Evolutionary conservation across 2,329 filamentous ascomycete genomes (phyloP).

Genomic region (Stagonosporopsis tanaceti): DNA sequence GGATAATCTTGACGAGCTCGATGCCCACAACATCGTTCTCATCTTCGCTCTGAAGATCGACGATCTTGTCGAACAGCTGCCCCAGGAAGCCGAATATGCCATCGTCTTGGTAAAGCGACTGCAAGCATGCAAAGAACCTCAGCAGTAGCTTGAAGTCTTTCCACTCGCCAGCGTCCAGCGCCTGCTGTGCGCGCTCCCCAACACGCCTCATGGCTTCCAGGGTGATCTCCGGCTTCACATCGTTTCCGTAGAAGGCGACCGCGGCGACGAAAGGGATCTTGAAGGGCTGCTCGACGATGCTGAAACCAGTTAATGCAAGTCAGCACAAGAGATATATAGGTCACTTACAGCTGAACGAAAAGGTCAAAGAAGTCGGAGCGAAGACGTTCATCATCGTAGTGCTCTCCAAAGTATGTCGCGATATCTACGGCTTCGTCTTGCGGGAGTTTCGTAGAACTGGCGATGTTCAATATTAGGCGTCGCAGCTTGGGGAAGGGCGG

Average conservation of each 20-base stretch:
- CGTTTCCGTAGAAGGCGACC: slow-evolving; percentile 81
- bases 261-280: slow-evolving; percentile 96
- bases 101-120: slow-evolving; percentile 80
- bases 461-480: slow-evolving; percentile 47
- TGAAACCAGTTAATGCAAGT: slow-evolving; percentile 42
- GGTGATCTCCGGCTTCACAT: slow-evolving; percentile 76
- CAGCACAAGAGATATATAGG: background rate
- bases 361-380: slow-evolving; percentile 76
- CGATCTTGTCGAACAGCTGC: slow-evolving; percentile 90
- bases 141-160: slow-evolving; percentile 88
- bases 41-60: slow-evolving; percentile 89
- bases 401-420: slow-evolving; percentile 74
- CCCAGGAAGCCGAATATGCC: slow-evolving; percentile 86
- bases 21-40: slow-evolving; percentile 85
- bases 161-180: slow-evolving; percentile 79
- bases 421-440: slow-evolving; percentile 50
- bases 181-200: slow-evolving; percentile 68
- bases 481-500: slow-evolving; percentile 46
- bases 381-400: slow-evolving; percentile 79
- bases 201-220: slow-evolving; percentile 73
- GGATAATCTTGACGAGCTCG: slow-evolving; percentile 95
- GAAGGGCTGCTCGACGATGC: slow-evolving; percentile 86
- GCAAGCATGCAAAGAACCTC: slow-evolving; percentile 87
- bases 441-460: slow-evolving; percentile 48
- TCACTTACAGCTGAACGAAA: slow-evolving; percentile 72